Percentiles rank a stretch among this genome's conserved stretches.
These are phyloP conservation scores for Physcomitrium patens DNA, from an alignment of 225 moss, liverwort and hornwort species.

Conservation along the genomic window DNA sequence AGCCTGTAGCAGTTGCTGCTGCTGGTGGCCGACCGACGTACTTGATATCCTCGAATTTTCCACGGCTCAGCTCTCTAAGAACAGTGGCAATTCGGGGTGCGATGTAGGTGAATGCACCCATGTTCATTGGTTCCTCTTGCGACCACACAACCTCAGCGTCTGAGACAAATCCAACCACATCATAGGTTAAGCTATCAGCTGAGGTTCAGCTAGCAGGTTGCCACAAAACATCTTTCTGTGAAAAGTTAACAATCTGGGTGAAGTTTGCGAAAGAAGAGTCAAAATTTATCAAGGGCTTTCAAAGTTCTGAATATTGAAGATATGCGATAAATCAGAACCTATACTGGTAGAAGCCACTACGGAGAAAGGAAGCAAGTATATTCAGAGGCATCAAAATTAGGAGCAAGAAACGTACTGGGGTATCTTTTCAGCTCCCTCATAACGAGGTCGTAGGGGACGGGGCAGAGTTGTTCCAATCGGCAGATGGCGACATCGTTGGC, in stretches of 20 bases:
- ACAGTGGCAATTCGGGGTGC: slow-evolving; percentile 57
- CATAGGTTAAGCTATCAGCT: too few relatives aligned
- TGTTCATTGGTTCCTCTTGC: slow-evolving; percentile 79
- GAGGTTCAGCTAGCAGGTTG: too few relatives aligned
- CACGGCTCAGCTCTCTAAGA: slow-evolving; percentile 55
- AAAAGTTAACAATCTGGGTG: too few relatives aligned
- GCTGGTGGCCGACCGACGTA: slow-evolving; percentile 81
- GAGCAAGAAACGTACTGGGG: too few relatives aligned
- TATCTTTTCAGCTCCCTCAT: slow-evolving; percentile 35
- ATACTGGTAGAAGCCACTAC: too few relatives aligned
- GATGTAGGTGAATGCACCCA: slow-evolving; percentile 62
- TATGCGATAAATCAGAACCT: too few relatives aligned
- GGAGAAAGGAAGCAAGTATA: too few relatives aligned
- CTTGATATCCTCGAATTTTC: slow-evolving; percentile 76
- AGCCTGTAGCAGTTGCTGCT: slow-evolving; percentile 93
- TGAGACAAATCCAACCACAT: slow-evolving; percentile 12
- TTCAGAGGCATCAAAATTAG: too few relatives aligned
- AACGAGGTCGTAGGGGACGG: slow-evolving; percentile 93
- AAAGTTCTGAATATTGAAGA: too few relatives aligned
- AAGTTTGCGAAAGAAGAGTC: too few relatives aligned
- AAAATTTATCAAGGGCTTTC: too few relatives aligned
- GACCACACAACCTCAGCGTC: slow-evolving; percentile 71
- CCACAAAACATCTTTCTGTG: too few relatives aligned
- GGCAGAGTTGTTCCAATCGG: slow-evolving; percentile 95
- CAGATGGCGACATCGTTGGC: slow-evolving; percentile 82